phyloP scores from a whole-genome alignment of 176 grass and related monocot species.

The Phoenix dactylifera region DNA sequence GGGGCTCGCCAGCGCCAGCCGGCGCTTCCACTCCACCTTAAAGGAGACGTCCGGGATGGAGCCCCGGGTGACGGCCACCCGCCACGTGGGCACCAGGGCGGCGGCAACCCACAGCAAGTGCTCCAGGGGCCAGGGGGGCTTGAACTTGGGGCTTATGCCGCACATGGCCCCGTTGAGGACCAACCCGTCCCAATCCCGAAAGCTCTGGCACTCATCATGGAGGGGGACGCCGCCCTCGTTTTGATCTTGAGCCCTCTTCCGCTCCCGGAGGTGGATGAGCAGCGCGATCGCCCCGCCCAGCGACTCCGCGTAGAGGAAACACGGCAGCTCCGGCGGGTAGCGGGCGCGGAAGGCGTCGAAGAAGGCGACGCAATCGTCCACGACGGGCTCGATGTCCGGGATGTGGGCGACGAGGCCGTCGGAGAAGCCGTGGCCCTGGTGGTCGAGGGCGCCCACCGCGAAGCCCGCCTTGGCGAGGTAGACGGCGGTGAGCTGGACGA shows the following conservation, averaged over 20 bases:
- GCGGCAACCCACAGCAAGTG: slow-evolving; percentile 48
- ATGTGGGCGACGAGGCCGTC: slow-evolving; percentile 51
- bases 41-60: slow-evolving; percentile 68
- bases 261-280: slow-evolving; percentile 49
- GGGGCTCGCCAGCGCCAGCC: slow-evolving; percentile 48
- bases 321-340: slow-evolving; percentile 54
- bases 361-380: slow-evolving; percentile 76
- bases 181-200: slow-evolving; percentile 39
- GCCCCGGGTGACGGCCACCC: slow-evolving; percentile 48
- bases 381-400: slow-evolving; percentile 55
- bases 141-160: slow-evolving; percentile 73
- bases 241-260: too few relatives aligned
- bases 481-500: slow-evolving; percentile 54
- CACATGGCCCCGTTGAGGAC: slow-evolving; percentile 93
- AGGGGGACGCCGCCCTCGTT: too few relatives aligned
- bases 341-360: slow-evolving; percentile 69
- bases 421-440: slow-evolving; percentile 89
- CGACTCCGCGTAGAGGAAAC: slow-evolving; percentile 85
- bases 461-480: slow-evolving; percentile 68
- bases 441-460: slow-evolving; percentile 65
- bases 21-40: slow-evolving; percentile 74
- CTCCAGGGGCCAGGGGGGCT: slow-evolving; percentile 77
- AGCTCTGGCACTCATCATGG: slow-evolving; percentile 15
- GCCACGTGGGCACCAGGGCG: slow-evolving; percentile 57
- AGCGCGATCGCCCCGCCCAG: slow-evolving; percentile 78